Evolutionary conservation across 768 basidiomycete genomes (phyloP), one percentile per base, ranked within the genome.

Genomic region (Sporobolomyces roseus): DNA sequence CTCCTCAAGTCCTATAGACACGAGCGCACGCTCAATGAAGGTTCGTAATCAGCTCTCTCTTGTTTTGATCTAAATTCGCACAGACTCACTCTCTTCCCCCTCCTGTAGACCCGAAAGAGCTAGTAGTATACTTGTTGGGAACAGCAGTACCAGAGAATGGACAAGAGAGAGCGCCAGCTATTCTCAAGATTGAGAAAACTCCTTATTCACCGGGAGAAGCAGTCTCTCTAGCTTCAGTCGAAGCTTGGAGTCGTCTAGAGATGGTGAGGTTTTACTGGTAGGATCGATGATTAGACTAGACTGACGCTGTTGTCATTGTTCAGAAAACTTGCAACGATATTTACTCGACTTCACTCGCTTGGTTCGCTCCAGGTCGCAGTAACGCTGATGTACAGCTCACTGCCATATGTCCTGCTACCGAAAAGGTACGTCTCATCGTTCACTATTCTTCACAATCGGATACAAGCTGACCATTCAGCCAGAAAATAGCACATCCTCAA

Each of bases 361-460:
- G 90, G 87, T 78, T 86, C 38, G 84, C 88, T 65, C 91, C 83
- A 3, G 91, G 88, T 86, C 75, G 89, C n/a, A 71, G 75, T 1
- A 68, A 75, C n/a, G 83, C 86, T 2, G 93, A 96, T 73, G 80
- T 92, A 65, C 90, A 90, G 79, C 84, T 98, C 72, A 89, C 86
- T 68, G 81, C 92, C 23, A 87, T 96, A 59, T 88, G 83, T 70
- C 94, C 94, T 21, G 91, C 91, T 2, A 97, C 91, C 0, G 89
- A 92, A 17, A 73, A 67, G 59, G 76, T 73, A 33, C 33, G 72
- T 32, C 27, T 25, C 14, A 4, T 19, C 19, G 14, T n/a, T n/a
- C n/a, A n/a, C n/a, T n/a, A n/a, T n/a, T n/a, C n/a, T n/a, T n/a
- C n/a, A n/a, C n/a, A n/a, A n/a, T n/a, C n/a, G n/a, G n/a, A n/a